Percentiles rank a stretch among this genome's conserved stretches.
Evolutionary conservation across 2,329 filamentous ascomycete species (phyloP).

Genomic region (Aspergillus fischeri): DNA sequence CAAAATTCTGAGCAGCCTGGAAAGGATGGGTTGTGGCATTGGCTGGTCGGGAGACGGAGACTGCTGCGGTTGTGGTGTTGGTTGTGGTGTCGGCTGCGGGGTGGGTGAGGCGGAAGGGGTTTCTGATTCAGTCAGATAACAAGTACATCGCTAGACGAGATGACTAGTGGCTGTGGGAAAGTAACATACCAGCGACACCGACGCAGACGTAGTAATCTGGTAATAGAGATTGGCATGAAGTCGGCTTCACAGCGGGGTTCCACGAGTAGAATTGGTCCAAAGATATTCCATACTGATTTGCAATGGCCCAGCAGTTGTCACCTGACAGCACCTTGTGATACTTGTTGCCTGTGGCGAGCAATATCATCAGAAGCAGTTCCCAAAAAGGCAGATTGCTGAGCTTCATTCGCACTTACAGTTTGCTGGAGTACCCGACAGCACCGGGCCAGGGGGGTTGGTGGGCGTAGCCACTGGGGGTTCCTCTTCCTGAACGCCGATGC

Average conservation of each 20-base stretch:
- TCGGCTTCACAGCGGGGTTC: background rate
- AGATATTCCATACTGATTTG: background rate
- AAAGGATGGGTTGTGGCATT: background rate
- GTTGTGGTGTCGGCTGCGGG: no score
- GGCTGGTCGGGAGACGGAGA: background rate
- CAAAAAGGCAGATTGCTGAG: background rate
- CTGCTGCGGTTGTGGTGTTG: background rate
- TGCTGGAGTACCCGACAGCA: background rate
- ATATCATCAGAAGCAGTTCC: background rate
- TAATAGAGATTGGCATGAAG: background rate
- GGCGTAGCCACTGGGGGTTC: background rate
- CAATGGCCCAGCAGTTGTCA: conserved; percentile 1
- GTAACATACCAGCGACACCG: background rate
- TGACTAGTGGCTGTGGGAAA: background rate
- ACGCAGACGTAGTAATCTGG: background rate
- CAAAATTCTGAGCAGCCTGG: background rate
- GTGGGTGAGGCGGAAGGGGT: background rate
- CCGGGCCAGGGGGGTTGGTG: background rate
- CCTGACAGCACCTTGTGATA: conserved; percentile 1
- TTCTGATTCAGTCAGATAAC: background rate
- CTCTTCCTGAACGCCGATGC: background rate
- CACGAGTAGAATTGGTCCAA: conserved; percentile 1
- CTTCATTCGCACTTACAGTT: background rate
- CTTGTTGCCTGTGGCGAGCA: background rate
- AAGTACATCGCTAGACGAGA: background rate